Percentiles rank a stretch among this genome's conserved stretches.
Conservation (phyloP, 2,329 filamentous ascomycete genomes). For the Microcyclospora tardicrescens region DNA sequence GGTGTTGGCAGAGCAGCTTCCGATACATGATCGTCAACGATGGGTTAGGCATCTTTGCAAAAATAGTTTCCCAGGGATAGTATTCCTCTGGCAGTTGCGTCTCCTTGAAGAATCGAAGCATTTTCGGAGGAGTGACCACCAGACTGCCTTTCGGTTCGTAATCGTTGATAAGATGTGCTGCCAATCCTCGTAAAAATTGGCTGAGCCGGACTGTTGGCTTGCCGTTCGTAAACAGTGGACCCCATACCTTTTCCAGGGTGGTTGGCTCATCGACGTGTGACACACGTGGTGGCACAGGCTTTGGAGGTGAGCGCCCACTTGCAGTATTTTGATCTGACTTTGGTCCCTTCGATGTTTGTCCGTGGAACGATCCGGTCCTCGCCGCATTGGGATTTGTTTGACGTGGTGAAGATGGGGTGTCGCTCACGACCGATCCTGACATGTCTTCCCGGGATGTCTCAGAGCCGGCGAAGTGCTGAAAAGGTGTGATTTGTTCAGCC, state of each 20-base stretch:
- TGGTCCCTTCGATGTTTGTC: not conserved
- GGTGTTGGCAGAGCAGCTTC: slow-evolving; percentile 35
- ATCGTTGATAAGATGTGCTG: slow-evolving; percentile 59
- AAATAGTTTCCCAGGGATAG: slow-evolving; percentile 48
- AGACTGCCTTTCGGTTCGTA: slow-evolving; percentile 54
- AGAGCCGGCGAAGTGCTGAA: not conserved
- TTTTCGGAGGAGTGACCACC: slow-evolving; percentile 63
- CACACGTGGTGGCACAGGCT: not conserved
- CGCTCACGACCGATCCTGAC: not conserved
- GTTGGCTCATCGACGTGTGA: slow-evolving; percentile 35
- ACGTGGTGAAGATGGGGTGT: not conserved
- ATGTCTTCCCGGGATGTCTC: not conserved
- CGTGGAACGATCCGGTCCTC: not conserved
- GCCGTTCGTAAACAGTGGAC: slow-evolving; percentile 56
- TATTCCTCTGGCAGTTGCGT: slow-evolving; percentile 52
- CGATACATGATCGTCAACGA: slow-evolving; percentile 34
- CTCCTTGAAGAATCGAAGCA: slow-evolving; percentile 59
- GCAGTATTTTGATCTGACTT: not conserved
- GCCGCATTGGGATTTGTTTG: too few relatives aligned
- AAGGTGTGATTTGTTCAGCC: not conserved
- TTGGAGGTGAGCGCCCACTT: too few relatives aligned
- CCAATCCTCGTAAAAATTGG: slow-evolving; percentile 61
- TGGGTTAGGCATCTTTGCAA: slow-evolving; percentile 28
- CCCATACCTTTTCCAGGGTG: slow-evolving; percentile 62
- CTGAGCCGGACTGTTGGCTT: slow-evolving; percentile 54